Conservation (phyloP, 106 monocot genomes). For the Dendrobium nobile region DNA sequence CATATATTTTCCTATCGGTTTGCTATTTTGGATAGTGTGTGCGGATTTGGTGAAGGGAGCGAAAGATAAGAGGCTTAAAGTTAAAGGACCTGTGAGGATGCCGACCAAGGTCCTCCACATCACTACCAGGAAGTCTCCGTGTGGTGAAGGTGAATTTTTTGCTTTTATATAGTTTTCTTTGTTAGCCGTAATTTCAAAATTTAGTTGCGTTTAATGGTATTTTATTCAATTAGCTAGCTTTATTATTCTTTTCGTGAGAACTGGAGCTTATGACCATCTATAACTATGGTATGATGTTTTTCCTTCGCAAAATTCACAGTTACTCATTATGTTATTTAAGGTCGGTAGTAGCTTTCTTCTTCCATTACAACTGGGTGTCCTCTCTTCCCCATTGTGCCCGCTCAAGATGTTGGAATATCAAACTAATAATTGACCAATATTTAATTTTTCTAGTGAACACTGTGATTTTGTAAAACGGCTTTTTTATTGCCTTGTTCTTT, state of each 20-base stretch:
- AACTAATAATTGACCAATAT: too few species aligned
- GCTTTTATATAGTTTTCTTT: not conserved
- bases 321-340: too few species aligned
- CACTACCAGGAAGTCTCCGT: constrained; percentile 74
- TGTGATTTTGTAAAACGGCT: too few species aligned
- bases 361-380: too few species aligned
- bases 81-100: constrained; percentile 76
- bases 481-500: too few species aligned
- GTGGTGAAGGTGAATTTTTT: constrained; percentile 53
- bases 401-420: too few species aligned
- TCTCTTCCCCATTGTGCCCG: too few species aligned
- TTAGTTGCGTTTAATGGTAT: not conserved
- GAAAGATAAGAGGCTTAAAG: constrained; percentile 51
- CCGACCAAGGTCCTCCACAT: constrained; percentile 75
- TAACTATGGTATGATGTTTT: not conserved
- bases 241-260: not conserved
- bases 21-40: constrained; percentile 25
- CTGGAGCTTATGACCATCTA: not conserved
- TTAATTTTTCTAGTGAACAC: too few species aligned
- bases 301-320: not conserved
- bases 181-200: not conserved
- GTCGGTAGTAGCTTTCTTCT: too few species aligned
- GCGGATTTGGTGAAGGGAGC: constrained; percentile 68
- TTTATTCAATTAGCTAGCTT: not conserved
- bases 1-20: not conserved